A percentile compares a stretch with the other conserved stretches of the same genome.
Evolutionary conservation across 2,329 filamentous ascomycete genomes (phyloP).

Genomic region (Sordariomycetes sp.): DNA sequence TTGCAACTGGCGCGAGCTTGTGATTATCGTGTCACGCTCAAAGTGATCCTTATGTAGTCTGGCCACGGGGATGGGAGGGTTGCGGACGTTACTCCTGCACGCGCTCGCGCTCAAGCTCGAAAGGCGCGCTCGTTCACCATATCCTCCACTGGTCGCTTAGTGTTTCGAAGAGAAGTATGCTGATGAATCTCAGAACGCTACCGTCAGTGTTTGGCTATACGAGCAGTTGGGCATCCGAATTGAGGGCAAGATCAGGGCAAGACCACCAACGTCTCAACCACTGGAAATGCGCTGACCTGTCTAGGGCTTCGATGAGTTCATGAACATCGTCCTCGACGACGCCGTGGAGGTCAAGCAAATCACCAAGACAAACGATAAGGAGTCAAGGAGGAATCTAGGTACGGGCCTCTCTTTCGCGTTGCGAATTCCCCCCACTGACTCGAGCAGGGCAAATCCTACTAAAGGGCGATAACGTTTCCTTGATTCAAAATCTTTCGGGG

Average conservation of each 20-base stretch:
- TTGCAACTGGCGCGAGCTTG: not conserved
- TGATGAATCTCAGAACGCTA: slow-evolving; percentile 50
- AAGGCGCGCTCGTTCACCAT: not conserved
- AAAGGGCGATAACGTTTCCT: slow-evolving; percentile 80
- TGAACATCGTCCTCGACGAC: slow-evolving; percentile 96
- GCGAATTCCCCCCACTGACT: slow-evolving; percentile 13
- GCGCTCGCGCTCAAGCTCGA: too few relatives aligned
- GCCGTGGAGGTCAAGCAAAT: slow-evolving; percentile 84
- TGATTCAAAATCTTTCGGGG: slow-evolving; percentile 52
- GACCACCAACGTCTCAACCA: slow-evolving; percentile 27
- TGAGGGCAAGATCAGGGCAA: slow-evolving; percentile 88
- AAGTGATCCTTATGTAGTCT: not conserved
- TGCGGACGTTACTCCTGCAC: not conserved
- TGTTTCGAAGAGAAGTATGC: slow-evolving; percentile 3
- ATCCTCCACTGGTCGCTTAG: not conserved
- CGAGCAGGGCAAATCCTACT: slow-evolving; percentile 70
- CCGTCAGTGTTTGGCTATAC: slow-evolving; percentile 92
- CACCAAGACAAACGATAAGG: slow-evolving; percentile 68
- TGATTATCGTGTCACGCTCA: not conserved
- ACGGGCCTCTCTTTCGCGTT: slow-evolving; percentile 16
- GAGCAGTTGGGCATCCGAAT: slow-evolving; percentile 92
- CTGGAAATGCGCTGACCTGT: not conserved
- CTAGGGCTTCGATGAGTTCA: slow-evolving; percentile 97
- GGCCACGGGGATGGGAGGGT: not conserved
- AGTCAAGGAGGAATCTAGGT: slow-evolving; percentile 74